Conservation (phyloP, 2,329 filamentous ascomycete species). For the Colletotrichum sp. region DNA sequence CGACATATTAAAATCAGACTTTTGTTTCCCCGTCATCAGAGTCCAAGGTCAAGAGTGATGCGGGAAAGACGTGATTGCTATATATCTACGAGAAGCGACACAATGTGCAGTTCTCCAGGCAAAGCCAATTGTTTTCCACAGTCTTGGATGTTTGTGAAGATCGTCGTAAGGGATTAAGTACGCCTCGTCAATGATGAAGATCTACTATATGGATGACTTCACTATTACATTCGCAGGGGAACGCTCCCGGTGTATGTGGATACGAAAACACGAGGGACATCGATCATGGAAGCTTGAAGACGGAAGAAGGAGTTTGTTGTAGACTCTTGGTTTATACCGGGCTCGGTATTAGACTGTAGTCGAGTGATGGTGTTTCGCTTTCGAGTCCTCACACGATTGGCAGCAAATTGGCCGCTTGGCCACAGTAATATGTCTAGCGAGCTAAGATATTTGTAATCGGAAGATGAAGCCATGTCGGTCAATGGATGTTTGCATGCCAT, state of each 20-base stretch:
- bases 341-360: accelerated
- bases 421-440: accelerated
- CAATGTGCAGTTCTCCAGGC: accelerated
- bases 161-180: neutral
- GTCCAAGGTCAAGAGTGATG: neutral
- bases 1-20: no score
- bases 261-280: neutral
- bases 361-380: neutral
- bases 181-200: neutral
- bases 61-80: neutral
- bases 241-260: neutral
- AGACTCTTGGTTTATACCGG: neutral
- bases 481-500: neutral
- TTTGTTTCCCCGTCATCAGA: neutral
- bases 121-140: no score
- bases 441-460: neutral
- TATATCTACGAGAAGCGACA: accelerated
- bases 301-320: neutral
- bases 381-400: neutral
- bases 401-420: neutral
- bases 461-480: neutral
- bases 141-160: no score
- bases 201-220: accelerated
- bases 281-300: neutral
- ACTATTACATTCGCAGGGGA: no score